phyloP scores from a whole-genome alignment of 345 rosid species.

The Atalantia buxifolia region DNA sequence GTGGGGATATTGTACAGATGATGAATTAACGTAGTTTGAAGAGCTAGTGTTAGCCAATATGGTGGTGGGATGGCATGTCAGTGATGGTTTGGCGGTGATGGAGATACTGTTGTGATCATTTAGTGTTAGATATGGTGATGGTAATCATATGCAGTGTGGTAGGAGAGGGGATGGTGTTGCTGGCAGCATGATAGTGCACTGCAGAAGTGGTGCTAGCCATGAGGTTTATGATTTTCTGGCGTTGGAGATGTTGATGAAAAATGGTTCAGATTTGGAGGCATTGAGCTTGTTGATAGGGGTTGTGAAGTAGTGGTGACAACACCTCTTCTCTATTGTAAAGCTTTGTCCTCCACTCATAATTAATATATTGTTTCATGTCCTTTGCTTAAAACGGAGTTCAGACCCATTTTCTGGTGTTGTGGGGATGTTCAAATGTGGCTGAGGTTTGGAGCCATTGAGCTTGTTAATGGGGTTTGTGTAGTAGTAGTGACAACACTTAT shows the following conservation, averaged over 20 bases:
- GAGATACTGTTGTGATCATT: not conserved
- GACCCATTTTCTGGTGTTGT: no score
- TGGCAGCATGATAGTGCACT: not conserved
- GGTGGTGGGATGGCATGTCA: not conserved
- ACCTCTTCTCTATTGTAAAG: not conserved
- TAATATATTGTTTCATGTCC: not conserved
- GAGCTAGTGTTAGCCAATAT: not conserved
- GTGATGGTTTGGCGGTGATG: not conserved
- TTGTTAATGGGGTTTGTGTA: not conserved
- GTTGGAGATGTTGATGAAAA: not conserved
- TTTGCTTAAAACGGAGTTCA: not conserved
- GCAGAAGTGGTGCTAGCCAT: not conserved
- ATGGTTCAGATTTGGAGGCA: not conserved
- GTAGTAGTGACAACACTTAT: not conserved
- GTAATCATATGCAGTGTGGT: not conserved
- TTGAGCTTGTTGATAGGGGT: not conserved
- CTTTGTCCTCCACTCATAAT: not conserved
- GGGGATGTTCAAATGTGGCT: not conserved
- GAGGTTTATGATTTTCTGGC: not conserved
- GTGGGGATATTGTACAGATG: not conserved
- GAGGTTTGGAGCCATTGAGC: not conserved
- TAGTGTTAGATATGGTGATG: slow-evolving; percentile 2
- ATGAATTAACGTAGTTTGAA: not conserved
- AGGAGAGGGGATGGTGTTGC: not conserved
- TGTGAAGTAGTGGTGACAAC: not conserved